A percentile compares a stretch with the other conserved stretches of the same genome.
phyloP scores from a whole-genome alignment of 768 basidiomycete genomes.

The Galerina sulciceps region DNA sequence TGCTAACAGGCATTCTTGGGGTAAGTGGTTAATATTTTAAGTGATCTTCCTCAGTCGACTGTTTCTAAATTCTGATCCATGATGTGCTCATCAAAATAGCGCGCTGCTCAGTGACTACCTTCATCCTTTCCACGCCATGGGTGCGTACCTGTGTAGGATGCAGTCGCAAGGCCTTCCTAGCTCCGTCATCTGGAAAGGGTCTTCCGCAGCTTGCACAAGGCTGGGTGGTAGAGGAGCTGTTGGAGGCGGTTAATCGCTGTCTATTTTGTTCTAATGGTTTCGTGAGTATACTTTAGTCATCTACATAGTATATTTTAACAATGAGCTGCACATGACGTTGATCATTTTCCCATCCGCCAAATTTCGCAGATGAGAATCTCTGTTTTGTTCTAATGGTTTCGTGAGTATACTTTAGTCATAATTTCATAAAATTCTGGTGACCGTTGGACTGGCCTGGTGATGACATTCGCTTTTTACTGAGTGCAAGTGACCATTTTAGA shows the following conservation, averaged over 20 bases:
- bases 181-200: slow-evolving; percentile 42
- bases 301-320: no score
- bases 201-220: slow-evolving; percentile 53
- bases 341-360: no score
- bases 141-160: slow-evolving; percentile 85
- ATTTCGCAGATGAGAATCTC: no score
- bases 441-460: no score
- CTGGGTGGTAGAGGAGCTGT: slow-evolving; percentile 67
- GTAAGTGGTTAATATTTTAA: slow-evolving; percentile 42
- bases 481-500: no score
- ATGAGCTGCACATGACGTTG: no score
- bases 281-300: slow-evolving; percentile 55
- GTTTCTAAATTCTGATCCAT: slow-evolving; percentile 16
- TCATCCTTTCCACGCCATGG: slow-evolving; percentile 76
- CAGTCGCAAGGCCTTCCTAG: slow-evolving; percentile 76
- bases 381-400: slow-evolving; percentile 72
- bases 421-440: no score
- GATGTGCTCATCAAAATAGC: slow-evolving; percentile 41
- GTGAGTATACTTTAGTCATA: slow-evolving; percentile 56
- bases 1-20: slow-evolving; percentile 76
- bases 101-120: slow-evolving; percentile 81
- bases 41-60: neutral
- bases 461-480: no score
- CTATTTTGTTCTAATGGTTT: slow-evolving; percentile 73
- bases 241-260: slow-evolving; percentile 71